A percentile compares a stretch with the other conserved stretches of the same genome.
phyloP scores from a whole-genome alignment of 805 yeast genomes.

The Teunomyces barrocoloradensis region DNA sequence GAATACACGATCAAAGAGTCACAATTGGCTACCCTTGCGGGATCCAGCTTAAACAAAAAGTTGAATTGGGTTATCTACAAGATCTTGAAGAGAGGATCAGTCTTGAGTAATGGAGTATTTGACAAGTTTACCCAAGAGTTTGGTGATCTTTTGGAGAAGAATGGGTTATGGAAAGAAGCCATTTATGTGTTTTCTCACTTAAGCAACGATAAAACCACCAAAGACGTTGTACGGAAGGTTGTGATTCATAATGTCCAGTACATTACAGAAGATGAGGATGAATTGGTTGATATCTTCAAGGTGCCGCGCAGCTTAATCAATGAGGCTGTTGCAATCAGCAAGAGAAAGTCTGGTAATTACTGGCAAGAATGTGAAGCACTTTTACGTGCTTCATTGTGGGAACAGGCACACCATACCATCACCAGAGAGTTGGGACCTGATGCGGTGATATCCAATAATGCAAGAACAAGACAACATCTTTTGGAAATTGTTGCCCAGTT shows the following conservation, averaged over 20 bases:
- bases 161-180: conserved; percentile 56
- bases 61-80: conserved; percentile 54
- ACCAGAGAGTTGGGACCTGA: conserved; percentile 67
- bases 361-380: conserved; percentile 61
- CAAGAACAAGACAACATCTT: conserved; percentile 34
- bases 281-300: conserved; percentile 36
- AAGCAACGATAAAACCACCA: conserved; percentile 43
- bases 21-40: not conserved
- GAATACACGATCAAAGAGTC: not conserved
- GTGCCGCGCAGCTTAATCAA: conserved; percentile 50
- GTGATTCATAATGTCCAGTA: conserved; percentile 32
- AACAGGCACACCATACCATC: conserved; percentile 62
- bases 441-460: conserved; percentile 52
- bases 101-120: conserved; percentile 1
- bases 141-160: conserved; percentile 47
- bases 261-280: conserved; percentile 28
- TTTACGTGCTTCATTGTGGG: conserved; percentile 56
- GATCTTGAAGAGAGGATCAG: conserved; percentile 27
- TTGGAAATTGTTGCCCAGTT: conserved; percentile 38
- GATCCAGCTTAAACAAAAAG: conserved; percentile 28
- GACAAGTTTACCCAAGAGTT: conserved; percentile 35
- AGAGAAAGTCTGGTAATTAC: conserved; percentile 48
- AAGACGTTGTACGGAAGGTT: conserved; percentile 36
- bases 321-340: conserved; percentile 60
- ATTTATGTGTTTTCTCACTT: conserved; percentile 63